phyloP scores from a whole-genome alignment of 176 grass and related monocot species.

The Alopecurus myosuroides region DNA sequence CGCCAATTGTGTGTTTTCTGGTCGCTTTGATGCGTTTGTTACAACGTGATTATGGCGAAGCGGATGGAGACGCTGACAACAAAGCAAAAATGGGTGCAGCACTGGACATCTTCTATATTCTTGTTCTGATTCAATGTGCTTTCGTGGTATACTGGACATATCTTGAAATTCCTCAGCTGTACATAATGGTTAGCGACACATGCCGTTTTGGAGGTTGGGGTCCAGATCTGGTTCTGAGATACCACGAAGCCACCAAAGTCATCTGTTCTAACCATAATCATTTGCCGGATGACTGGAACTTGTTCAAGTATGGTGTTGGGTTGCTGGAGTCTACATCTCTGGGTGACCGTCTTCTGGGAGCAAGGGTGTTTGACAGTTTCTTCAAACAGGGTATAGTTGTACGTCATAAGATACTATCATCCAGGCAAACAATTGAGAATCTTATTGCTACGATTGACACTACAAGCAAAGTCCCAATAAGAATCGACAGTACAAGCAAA shows the following conservation, averaged over 20 bases:
- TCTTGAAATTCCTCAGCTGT: rapidly evolving
- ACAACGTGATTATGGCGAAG: not conserved
- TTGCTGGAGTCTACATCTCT: not conserved
- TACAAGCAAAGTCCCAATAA: not conserved
- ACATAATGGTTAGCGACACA: rapidly evolving
- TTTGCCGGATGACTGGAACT: not conserved
- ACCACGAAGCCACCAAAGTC: rapidly evolving
- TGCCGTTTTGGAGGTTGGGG: not conserved
- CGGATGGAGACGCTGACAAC: not conserved
- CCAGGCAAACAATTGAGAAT: not conserved
- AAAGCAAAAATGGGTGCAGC: not conserved
- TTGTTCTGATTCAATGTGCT: not conserved
- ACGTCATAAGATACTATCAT: not conserved
- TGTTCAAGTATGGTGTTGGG: not conserved
- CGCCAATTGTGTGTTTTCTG: not conserved
- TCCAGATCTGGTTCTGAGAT: not conserved
- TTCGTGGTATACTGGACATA: not conserved
- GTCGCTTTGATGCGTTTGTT: not conserved
- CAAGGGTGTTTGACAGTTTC: not conserved
- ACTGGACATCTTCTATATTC: not conserved
- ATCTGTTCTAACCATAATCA: rapidly evolving
- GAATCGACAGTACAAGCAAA: not conserved
- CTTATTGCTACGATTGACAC: not conserved
- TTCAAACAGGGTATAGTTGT: not conserved
- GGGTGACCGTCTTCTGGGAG: not conserved